Evolutionary conservation across 495 filamentous ascomycete species (phyloP).

Genomic region (Lophiotrema nucula): DNA sequence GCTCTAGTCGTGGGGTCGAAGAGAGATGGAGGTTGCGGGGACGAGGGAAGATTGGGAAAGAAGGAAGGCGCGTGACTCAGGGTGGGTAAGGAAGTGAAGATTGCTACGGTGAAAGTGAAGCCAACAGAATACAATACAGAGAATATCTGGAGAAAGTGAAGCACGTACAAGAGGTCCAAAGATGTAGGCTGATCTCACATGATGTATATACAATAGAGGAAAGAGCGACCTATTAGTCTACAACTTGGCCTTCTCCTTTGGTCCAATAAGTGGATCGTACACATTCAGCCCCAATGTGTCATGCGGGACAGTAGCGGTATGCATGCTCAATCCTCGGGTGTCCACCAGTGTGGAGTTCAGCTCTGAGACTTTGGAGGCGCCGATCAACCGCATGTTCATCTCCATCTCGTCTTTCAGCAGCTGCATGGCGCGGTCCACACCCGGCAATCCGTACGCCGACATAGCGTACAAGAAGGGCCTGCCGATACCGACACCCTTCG

Average conservation of each 20-base stretch:
- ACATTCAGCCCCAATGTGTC: constrained; percentile 65
- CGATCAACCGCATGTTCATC: constrained; percentile 97
- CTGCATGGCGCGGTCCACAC: constrained; percentile 90
- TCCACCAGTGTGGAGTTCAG: constrained; percentile 79
- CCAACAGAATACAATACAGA: too few species aligned
- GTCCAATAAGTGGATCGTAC: constrained; percentile 65
- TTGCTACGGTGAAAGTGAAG: too few species aligned
- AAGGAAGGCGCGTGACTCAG: too few species aligned
- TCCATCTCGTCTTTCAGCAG: constrained; percentile 97
- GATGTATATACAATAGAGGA: too few species aligned
- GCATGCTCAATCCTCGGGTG: constrained; percentile 66
- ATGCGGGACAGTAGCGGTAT: constrained; percentile 62
- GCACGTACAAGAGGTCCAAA: too few species aligned
- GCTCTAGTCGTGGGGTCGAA: too few species aligned
- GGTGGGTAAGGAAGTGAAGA: too few species aligned
- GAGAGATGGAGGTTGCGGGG: too few species aligned
- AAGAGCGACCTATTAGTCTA: too few species aligned
- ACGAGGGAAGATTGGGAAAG: too few species aligned
- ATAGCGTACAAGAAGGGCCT: constrained; percentile 95
- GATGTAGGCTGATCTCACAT: too few species aligned
- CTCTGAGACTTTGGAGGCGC: constrained; percentile 68
- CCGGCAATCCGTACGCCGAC: constrained; percentile 83
- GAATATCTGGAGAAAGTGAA: too few species aligned
- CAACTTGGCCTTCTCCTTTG: constrained; percentile 61
- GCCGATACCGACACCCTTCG: constrained; percentile 90